Percentiles rank a stretch among this genome's conserved stretches.
These are phyloP conservation scores for Neurospora tetraspora DNA, from an alignment of 495 filamentous ascomycete genomes.

Conservation along the genomic window DNA sequence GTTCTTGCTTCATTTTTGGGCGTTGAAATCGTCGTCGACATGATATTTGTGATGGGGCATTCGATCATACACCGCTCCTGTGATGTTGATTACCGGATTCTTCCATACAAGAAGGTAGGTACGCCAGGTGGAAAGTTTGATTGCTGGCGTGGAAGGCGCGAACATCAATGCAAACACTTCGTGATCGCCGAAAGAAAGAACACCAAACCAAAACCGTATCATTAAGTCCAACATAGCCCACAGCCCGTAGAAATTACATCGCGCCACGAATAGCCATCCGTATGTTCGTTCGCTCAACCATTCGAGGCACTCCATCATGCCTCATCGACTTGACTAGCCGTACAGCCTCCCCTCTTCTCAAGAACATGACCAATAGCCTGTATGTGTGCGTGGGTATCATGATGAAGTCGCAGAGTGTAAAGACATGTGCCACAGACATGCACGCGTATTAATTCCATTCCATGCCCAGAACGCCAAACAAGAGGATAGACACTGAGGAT, in stretches of 20 bases:
- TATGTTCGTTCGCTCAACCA: not conserved
- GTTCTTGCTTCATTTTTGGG: not conserved
- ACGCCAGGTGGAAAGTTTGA: not conserved
- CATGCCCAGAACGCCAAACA: not conserved
- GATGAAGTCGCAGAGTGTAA: not conserved
- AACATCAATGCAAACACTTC: not conserved
- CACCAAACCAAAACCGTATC: not conserved
- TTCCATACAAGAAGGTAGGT: not conserved
- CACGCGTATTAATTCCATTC: not conserved
- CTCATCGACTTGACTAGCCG: not conserved
- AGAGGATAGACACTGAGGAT: not conserved
- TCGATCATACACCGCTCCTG: not conserved
- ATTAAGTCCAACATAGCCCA: not conserved
- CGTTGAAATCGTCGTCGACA: not conserved
- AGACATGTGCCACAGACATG: not conserved
- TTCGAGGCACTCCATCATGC: not conserved
- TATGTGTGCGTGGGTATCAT: not conserved
- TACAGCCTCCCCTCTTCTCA: not conserved
- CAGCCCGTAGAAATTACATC: not conserved
- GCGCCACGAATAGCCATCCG: not conserved
- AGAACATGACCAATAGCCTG: not conserved
- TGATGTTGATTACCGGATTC: not conserved
- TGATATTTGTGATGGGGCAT: not conserved
- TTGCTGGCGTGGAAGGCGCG: not conserved
- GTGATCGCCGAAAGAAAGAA: not conserved